Percentiles rank a stretch among this genome's conserved stretches.
These are phyloP conservation scores for Friedmanniomyces simplex DNA, from an alignment of 495 filamentous ascomycete genomes.

Conservation along the genomic window DNA sequence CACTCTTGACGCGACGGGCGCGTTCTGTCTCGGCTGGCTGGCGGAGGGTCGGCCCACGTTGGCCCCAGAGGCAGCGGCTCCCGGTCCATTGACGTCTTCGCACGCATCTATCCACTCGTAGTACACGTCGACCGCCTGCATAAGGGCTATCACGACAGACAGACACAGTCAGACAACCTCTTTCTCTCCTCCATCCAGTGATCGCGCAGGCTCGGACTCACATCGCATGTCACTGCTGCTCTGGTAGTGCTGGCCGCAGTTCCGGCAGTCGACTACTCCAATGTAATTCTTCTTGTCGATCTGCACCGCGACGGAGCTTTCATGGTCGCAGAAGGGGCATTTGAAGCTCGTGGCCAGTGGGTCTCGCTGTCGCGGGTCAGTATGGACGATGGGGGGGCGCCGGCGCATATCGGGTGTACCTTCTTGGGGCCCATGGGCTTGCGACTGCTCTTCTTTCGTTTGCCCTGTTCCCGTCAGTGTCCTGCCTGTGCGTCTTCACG, in stretches of 20 bases:
- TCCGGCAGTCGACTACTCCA: slow-evolving; percentile 75
- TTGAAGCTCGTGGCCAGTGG: slow-evolving; percentile 79
- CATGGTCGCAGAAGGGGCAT: slow-evolving; percentile 98
- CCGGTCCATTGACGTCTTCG: slow-evolving; percentile 61
- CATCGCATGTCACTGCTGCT: slow-evolving; percentile 57
- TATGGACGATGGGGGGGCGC: not conserved
- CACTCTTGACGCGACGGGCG: not conserved
- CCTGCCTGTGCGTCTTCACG: not conserved
- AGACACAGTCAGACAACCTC: too few relatives aligned
- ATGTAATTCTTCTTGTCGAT: slow-evolving; percentile 84
- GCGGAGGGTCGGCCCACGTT: not conserved
- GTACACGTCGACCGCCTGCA: slow-evolving; percentile 86
- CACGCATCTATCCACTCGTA: slow-evolving; percentile 98
- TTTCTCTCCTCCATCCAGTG: not conserved
- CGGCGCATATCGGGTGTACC: slow-evolving; percentile 36
- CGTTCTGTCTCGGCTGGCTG: not conserved
- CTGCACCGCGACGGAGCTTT: slow-evolving; percentile 77
- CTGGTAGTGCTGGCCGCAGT: slow-evolving; percentile 88
- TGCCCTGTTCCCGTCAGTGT: slow-evolving; percentile 43
- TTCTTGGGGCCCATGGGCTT: slow-evolving; percentile 77
- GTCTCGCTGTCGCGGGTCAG: slow-evolving; percentile 53
- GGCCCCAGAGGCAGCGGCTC: not conserved
- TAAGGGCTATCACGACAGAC: slow-evolving; percentile 52
- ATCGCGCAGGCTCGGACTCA: slow-evolving; percentile 54
- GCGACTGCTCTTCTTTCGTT: slow-evolving; percentile 87